Evolutionary conservation across 441 rosid genomes (phyloP).

Genomic region (Gossypium gossypioides): DNA sequence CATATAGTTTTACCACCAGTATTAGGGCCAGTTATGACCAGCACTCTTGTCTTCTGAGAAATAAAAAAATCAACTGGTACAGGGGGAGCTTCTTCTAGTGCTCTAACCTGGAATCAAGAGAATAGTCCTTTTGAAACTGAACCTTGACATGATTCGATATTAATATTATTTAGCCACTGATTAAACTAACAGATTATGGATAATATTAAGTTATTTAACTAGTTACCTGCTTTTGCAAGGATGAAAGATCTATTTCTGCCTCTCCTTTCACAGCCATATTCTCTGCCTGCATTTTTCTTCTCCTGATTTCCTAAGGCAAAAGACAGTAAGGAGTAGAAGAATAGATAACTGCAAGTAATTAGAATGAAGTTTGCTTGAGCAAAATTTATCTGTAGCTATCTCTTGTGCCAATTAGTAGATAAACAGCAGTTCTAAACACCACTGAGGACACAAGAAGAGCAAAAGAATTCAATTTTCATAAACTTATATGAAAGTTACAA

Average conservation of each 20-base stretch:
- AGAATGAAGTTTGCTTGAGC: background rate
- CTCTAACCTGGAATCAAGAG: conserved; percentile 38
- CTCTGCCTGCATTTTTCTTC: conserved; percentile 30
- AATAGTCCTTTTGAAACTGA: conserved; percentile 9
- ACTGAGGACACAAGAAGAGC: background rate
- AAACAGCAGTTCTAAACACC: background rate
- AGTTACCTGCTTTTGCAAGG: conserved; percentile 28
- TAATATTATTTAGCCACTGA: background rate
- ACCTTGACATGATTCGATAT: background rate
- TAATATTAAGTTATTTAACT: background rate
- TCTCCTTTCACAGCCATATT: conserved; percentile 16
- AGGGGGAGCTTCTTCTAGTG: conserved; percentile 44
- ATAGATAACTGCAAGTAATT: conserved; percentile 9
- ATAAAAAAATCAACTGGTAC: conserved; percentile 74
- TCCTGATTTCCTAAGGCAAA: conserved; percentile 30
- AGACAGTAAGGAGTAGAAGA: conserved; percentile 1
- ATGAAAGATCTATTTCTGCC: conserved; percentile 23
- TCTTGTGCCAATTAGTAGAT: background rate
- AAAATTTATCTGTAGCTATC: conserved; percentile 2
- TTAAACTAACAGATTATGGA: conserved; percentile 2
- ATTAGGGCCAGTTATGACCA: conserved; percentile 90
- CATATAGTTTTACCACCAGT: conserved; percentile 94
- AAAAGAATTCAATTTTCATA: background rate
- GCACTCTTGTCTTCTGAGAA: conserved; percentile 54
- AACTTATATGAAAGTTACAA: background rate